Base-by-base conservation (phyloP, 768 basidiomycete genomes). In the Tephrocybe sp. region DNA sequence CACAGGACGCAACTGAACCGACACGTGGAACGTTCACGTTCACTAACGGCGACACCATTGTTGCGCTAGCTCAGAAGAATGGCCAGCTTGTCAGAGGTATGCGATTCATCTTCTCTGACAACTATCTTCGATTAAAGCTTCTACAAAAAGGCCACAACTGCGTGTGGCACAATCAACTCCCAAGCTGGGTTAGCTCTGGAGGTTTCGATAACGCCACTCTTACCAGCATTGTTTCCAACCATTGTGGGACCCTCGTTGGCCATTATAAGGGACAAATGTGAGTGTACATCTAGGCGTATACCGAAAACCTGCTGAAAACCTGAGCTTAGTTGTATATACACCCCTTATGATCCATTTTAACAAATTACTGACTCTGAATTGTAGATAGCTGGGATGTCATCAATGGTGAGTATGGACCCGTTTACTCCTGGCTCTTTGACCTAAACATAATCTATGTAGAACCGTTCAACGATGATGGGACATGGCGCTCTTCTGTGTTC, bases 401-500 rank as follows among this genome's bases (percentile, higher is more conserved):
- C 48, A 79, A 78, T 53, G 76, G 61, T 62, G 28, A 39, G 28
- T 5, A 15, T 9, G 8, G 8, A 39, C 18, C 12, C 4, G 17
- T 21, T 3, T 39, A 9, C 5, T 6, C 6, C 38, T n/a, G n/a
- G 8, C 18, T 4, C 5, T 21, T 9, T 21, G 38, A 20, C 12
- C n/a, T 20, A 21, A 39, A 4, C 38, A 6, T 18, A 20, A 3
- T 39, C 38, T n/a, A n/a, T n/a, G n/a, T 48, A 74, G 73, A 83
- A 61, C 74, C 78, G 6, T 80, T 84, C 68, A 79, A 83, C 57
- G 83, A 84, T 30, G 73, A 84, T 56, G 83, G 84, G 17, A 80
- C 78, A 6, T 80, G 70, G 65, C 75, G 81, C 34, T 46, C 66
- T n/a, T 67, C 73, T 45, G 73, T 84, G 11, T 85, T 83, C 69